Evolutionary conservation across 176 grass and related monocot genomes (phyloP).

Genomic region (Coix lacrymajobi): DNA sequence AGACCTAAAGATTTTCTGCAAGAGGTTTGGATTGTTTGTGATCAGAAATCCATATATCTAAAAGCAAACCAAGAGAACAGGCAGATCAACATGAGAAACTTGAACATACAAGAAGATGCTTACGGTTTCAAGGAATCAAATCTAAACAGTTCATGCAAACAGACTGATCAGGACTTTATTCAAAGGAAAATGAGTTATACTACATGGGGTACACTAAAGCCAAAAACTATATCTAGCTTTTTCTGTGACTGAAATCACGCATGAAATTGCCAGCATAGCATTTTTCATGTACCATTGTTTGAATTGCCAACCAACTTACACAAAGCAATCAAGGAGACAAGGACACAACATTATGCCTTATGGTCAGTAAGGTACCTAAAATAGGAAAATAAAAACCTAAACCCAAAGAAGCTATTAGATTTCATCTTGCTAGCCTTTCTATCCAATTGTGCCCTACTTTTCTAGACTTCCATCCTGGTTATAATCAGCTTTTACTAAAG

Average conservation of each 20-base stretch:
- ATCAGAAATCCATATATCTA: conserved; percentile 3
- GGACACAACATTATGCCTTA: neutral
- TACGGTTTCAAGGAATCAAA: neutral
- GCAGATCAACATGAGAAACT: neutral
- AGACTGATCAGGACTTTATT: neutral
- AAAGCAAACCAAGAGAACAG: neutral
- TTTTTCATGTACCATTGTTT: neutral
- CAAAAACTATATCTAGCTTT: neutral
- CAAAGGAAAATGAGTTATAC: neutral
- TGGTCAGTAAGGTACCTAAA: neutral
- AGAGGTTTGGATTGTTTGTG: neutral
- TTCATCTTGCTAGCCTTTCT: neutral
- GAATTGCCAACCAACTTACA: neutral
- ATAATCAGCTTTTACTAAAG: neutral
- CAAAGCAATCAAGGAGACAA: neutral
- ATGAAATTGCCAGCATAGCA: neutral
- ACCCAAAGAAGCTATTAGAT: neutral
- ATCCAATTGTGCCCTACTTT: too few species aligned
- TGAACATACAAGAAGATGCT: neutral
- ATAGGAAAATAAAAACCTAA: neutral
- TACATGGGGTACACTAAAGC: neutral
- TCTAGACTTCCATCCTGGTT: neutral
- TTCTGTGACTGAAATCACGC: neutral
- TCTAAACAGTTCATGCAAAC: neutral
- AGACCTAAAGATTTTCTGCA: conserved; percentile 77